phyloP scores from a whole-genome alignment of 352 stramenopile species.

The Blastocystis sp. region DNA sequence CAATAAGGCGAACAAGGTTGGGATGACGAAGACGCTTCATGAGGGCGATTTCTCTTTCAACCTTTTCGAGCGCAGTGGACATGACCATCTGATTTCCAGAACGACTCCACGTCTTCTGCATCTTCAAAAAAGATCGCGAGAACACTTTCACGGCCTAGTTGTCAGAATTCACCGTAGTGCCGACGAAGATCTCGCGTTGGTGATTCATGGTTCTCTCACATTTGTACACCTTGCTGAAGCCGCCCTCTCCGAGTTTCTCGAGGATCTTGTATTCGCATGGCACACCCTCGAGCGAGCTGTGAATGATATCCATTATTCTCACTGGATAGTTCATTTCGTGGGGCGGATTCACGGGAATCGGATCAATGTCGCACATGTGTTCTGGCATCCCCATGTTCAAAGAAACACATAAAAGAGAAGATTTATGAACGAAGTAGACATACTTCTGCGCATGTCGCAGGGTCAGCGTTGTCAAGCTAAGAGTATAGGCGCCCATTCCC shows the following conservation, averaged over 20 bases:
- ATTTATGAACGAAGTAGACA: slow-evolving; percentile 47
- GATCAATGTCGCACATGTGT: not conserved
- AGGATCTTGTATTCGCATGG: slow-evolving; percentile 37
- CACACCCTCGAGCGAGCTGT: slow-evolving; percentile 28
- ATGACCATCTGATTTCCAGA: slow-evolving; percentile 17
- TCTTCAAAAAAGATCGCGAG: slow-evolving; percentile 51
- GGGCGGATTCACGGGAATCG: not conserved
- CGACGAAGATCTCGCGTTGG: slow-evolving; percentile 36
- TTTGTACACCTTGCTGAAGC: slow-evolving; percentile 42
- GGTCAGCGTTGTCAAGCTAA: not conserved
- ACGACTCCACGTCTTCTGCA: slow-evolving; percentile 48
- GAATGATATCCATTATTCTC: slow-evolving; percentile 17
- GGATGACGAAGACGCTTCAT: slow-evolving; percentile 80
- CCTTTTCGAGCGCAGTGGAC: slow-evolving; percentile 54
- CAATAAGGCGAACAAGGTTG: slow-evolving; percentile 75
- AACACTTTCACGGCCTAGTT: slow-evolving; percentile 56
- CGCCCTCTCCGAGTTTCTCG: slow-evolving; percentile 43
- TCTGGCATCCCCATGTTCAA: not conserved
- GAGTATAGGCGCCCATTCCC: slow-evolving; percentile 30
- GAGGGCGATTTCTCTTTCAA: slow-evolving; percentile 69
- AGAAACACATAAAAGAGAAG: too few relatives aligned
- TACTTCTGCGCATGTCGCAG: not conserved
- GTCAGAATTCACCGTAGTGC: not conserved
- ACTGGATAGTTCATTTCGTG: not conserved
- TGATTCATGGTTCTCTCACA: slow-evolving; percentile 33